Conservation (phyloP, 306 rosid species). For the Neltuma alba region DNA sequence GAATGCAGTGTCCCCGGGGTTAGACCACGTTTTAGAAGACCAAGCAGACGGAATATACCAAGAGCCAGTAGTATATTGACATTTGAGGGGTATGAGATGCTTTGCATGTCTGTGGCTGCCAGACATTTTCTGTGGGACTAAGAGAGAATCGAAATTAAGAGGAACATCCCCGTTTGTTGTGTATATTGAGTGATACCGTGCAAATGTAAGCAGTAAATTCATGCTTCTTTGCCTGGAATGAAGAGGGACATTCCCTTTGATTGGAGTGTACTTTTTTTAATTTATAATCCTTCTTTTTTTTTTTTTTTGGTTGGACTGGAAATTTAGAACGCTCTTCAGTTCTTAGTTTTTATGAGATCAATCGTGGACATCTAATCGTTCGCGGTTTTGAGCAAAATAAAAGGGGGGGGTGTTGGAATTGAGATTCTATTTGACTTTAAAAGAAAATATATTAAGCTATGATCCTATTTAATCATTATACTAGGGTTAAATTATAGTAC, state of each 20-base stretch:
- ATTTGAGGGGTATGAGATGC: neutral
- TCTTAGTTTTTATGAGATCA: neutral
- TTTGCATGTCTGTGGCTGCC: constrained; percentile 20
- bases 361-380: neutral
- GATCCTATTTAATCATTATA: neutral
- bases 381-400: neutral
- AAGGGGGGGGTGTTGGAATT: too few species aligned
- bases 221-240: constrained; percentile 9
- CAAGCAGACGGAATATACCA: neutral
- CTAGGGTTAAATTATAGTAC: too few species aligned
- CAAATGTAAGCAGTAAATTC: constrained; percentile 4
- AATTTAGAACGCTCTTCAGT: neutral
- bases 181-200: constrained; percentile 17
- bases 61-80: constrained; percentile 7
- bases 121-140: constrained; percentile 22
- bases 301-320: too few species aligned
- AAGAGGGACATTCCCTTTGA: neutral
- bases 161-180: constrained; percentile 12
- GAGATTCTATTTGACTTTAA: too few species aligned
- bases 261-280: neutral
- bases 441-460: neutral
- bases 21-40: constrained; percentile 10
- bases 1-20: constrained; percentile 10
- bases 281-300: too few species aligned
- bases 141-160: neutral